phyloP scores from a whole-genome alignment of 371 early-diverging fungal genomes.

The Mortierella sp. region DNA sequence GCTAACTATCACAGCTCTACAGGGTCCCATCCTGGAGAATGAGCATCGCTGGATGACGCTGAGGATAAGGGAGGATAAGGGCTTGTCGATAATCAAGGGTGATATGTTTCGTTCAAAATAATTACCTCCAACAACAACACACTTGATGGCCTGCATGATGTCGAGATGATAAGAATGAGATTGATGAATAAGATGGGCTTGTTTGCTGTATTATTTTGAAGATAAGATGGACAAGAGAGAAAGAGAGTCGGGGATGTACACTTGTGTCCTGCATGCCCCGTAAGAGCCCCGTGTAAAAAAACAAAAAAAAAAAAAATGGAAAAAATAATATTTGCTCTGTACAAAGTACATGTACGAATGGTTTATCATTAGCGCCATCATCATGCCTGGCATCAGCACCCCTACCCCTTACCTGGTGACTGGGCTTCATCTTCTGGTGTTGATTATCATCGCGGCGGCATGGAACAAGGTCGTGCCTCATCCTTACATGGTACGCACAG shows the following conservation, averaged over 20 bases:
- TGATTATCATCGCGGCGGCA: constrained; percentile 21
- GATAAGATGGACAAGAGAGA: neutral
- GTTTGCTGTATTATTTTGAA: neutral
- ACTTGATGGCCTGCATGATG: constrained; percentile 22
- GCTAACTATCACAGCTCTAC: no score
- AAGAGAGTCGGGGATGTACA: neutral
- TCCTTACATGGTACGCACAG: constrained; percentile 41
- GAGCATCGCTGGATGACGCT: neutral
- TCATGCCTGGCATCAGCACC: constrained; percentile 13
- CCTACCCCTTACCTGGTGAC: constrained; percentile 14
- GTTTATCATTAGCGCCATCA: neutral
- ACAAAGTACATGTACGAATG: neutral
- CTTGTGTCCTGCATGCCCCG: neutral
- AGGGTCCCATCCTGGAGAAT: no score
- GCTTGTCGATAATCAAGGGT: neutral
- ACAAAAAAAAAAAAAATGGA: constrained; percentile 3
- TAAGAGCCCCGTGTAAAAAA: constrained; percentile 8
- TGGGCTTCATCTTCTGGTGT: constrained; percentile 32
- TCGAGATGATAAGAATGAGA: neutral
- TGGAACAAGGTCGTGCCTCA: constrained; percentile 33
- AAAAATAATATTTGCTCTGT: constrained; percentile 1
- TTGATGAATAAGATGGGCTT: neutral
- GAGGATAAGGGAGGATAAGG: neutral
- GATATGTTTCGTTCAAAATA: neutral
- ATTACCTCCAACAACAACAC: constrained; percentile 21